Percentiles rank a stretch among this genome's conserved stretches.
These are phyloP conservation scores for Pythium biforme DNA, from an alignment of 352 stramenopile genomes.

Conservation along the genomic window DNA sequence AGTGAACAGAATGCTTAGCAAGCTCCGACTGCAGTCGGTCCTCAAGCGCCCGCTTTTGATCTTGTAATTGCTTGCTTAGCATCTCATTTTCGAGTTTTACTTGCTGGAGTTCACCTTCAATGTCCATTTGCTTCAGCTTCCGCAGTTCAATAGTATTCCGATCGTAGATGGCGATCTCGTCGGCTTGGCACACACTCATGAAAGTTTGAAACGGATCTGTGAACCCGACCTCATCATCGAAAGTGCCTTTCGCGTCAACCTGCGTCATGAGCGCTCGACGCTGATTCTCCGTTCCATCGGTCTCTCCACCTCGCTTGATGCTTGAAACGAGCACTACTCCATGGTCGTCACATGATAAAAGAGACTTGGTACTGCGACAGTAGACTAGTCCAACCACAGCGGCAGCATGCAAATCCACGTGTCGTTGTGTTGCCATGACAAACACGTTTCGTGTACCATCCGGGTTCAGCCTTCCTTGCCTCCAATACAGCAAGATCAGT, in stretches of 20 bases:
- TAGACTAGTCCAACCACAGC: conserved; percentile 47
- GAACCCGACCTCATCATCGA: conserved; percentile 12
- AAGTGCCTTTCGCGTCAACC: not conserved
- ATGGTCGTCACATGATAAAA: conserved; percentile 43
- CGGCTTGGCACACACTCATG: conserved; percentile 35
- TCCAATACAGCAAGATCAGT: conserved; percentile 54
- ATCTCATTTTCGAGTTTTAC: conserved; percentile 75
- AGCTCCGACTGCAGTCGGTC: conserved; percentile 34
- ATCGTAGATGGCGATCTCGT: conserved; percentile 61
- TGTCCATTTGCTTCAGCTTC: conserved; percentile 51
- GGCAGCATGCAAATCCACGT: conserved; percentile 49
- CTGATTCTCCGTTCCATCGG: conserved; percentile 9
- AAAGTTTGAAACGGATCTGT: conserved; percentile 20
- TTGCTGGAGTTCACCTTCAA: conserved; percentile 65
- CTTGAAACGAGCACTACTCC: conserved; percentile 47
- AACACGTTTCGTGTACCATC: conserved; percentile 17
- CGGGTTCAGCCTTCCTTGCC: conserved; percentile 22
- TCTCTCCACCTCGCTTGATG: conserved; percentile 4
- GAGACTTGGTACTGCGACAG: conserved; percentile 20
- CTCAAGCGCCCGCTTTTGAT: conserved; percentile 49
- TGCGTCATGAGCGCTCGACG: not conserved
- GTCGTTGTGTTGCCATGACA: conserved; percentile 29
- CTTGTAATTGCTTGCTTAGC: conserved; percentile 44
- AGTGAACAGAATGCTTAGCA: conserved; percentile 19
- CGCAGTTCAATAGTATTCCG: conserved; percentile 51